Evolutionary conservation across 352 stramenopile species (phyloP), one percentile per base, ranked within the genome.

Genomic region (Globisporangium nodosum): DNA sequence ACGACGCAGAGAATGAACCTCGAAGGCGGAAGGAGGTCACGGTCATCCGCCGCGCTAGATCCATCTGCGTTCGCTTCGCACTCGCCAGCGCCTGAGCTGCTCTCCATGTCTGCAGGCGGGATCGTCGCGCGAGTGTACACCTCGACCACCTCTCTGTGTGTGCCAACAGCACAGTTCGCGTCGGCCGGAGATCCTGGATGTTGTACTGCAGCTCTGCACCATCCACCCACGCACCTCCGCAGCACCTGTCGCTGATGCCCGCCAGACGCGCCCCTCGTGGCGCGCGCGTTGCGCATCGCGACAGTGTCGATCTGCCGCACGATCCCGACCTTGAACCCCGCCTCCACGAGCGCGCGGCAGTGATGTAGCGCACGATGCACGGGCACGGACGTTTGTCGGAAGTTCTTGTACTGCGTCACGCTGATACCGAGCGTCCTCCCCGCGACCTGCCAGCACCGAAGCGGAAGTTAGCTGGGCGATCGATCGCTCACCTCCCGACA

Each of bases 281-380:
- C 5, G 8, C 37, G 11, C 37, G 37, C 37, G 12, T 15, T 43
- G 49, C 46, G 62, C 54, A 20, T 59, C 6, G 66, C 63, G 5
- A 54, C 64, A 5, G 75, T 88, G 45, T 90, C 78, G 13, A 73
- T 54, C 60, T 95, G 84, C 54, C 66, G 71, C 31, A 90, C 86
- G 27, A 95, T 69, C 3, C 80, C 86, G 33, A 95, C 81, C 48
- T 80, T 74, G 47, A 71, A 72, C 1, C 78, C 79, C 0, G 68
- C 70, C 8, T 63, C 39, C 9, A 84, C 76, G n/a, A 92, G 65
- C 6, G 61, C 12, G 8, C 37, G 37, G 37, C 37, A 43, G 37
- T 43, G 37, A 13, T 43, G 37, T 13, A 43, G 37, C 37, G 37
- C 37, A 13, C 37, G 37, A 13, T 43, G 37, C 37, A 43, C 37